These are phyloP conservation scores for Verticillium dahliae DNA, from an alignment of 2,329 filamentous ascomycete species.

Conservation along the genomic window DNA sequence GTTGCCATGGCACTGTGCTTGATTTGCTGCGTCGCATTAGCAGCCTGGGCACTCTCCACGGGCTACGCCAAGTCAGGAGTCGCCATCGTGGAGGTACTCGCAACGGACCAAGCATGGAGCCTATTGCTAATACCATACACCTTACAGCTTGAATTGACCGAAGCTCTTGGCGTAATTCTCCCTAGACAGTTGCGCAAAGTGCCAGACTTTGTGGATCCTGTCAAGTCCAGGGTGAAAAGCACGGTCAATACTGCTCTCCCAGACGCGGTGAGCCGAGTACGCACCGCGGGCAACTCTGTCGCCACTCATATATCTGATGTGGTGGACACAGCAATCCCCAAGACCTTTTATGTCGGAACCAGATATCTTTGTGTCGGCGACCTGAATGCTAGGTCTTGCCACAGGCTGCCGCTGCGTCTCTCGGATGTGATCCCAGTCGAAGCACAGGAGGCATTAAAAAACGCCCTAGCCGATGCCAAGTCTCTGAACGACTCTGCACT, in stretches of 20 bases:
- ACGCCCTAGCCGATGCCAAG: neutral
- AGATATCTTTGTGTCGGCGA: constrained; percentile 1
- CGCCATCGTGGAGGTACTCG: neutral
- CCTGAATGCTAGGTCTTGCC: neutral
- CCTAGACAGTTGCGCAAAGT: neutral
- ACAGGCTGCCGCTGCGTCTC: neutral
- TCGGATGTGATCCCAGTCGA: neutral
- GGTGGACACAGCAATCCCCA: neutral
- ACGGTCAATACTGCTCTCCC: neutral
- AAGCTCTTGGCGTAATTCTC: neutral
- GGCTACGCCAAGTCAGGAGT: neutral
- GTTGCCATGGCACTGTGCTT: neutral
- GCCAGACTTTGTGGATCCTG: neutral
- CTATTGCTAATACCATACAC: neutral
- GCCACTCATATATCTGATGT: neutral
- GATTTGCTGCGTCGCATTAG: neutral
- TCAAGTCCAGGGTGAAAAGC: neutral
- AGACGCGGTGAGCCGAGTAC: neutral
- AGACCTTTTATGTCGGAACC: neutral
- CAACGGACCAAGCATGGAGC: neutral
- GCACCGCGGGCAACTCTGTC: neutral
- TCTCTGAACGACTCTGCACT: neutral
- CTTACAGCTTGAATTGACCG: neutral
- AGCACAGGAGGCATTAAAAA: neutral
- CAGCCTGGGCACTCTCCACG: neutral